phyloP scores from a whole-genome alignment of 192 early-diverging fungal genomes.

The Entomortierella chlamydospora region DNA sequence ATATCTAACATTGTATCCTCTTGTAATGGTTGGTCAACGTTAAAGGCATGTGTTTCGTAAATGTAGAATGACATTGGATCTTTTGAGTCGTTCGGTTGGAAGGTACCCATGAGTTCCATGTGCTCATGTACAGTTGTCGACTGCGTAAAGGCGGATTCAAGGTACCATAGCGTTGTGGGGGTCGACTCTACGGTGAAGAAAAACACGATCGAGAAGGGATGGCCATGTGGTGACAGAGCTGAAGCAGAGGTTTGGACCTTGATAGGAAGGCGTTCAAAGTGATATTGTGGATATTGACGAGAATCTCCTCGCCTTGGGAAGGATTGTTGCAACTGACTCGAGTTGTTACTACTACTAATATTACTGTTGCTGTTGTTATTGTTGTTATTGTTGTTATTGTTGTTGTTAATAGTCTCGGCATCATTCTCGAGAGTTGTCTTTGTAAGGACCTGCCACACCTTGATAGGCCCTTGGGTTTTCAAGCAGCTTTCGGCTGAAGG shows the following conservation, averaged over 20 bases:
- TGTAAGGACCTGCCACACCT: constrained; percentile 37
- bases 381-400: constrained; percentile 6
- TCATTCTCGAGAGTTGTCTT: constrained; percentile 7
- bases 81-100: constrained; percentile 20
- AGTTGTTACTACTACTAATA: too few species aligned
- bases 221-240: constrained; percentile 15
- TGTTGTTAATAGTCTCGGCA: neutral
- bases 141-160: constrained; percentile 32
- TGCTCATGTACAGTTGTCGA: constrained; percentile 26
- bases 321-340: too few species aligned
- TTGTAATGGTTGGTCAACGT: constrained; percentile 21
- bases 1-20: constrained; percentile 40
- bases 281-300: neutral
- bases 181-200: constrained; percentile 33
- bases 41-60: constrained; percentile 30
- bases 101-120: constrained; percentile 44
- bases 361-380: constrained; percentile 7
- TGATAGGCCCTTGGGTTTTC: constrained; percentile 16
- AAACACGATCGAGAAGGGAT: constrained; percentile 32
- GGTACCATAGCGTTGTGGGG: constrained; percentile 31
- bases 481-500: neutral
- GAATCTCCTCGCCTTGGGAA: neutral
- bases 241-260: constrained; percentile 22
- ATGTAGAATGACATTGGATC: constrained; percentile 41
- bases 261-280: constrained; percentile 39